phyloP scores from a whole-genome alignment of 495 filamentous ascomycete genomes.

The Rhizodiscina lignyota region DNA sequence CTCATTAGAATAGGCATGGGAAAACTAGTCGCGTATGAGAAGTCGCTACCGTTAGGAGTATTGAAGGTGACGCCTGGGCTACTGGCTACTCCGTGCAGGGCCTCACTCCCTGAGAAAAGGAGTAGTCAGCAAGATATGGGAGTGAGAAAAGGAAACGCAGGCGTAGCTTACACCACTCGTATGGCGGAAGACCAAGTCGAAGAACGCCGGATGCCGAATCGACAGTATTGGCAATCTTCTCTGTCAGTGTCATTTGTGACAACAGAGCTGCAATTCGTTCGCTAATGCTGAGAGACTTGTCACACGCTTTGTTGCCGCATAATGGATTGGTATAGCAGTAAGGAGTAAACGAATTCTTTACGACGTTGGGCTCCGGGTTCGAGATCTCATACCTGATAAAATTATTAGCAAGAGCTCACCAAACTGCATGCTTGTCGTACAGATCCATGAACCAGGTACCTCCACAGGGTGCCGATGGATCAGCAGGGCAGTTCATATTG shows the following conservation, averaged over 20 bases:
- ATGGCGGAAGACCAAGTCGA: neutral
- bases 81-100: slow-evolving; percentile 39
- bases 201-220: neutral
- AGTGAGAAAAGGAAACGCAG: too few species aligned
- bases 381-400: too few species aligned
- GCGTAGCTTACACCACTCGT: slow-evolving; percentile 2
- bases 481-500: too few species aligned
- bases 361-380: too few species aligned
- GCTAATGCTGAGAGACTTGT: neutral
- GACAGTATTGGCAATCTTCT: neutral
- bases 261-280: neutral
- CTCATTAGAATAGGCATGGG: slow-evolving; percentile 42
- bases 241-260: neutral
- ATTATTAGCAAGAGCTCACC: too few species aligned
- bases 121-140: too few species aligned
- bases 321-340: neutral
- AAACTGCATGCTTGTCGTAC: too few species aligned
- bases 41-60: slow-evolving; percentile 29
- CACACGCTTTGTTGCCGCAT: neutral
- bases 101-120: too few species aligned
- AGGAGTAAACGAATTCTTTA: too few species aligned
- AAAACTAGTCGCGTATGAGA: slow-evolving; percentile 43
- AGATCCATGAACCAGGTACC: too few species aligned
- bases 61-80: slow-evolving; percentile 34
- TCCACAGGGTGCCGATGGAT: too few species aligned